Evolutionary conservation across 257 asterid species (phyloP), one percentile per base, ranked within the genome.

Genomic region (Buddleja alternifolia): DNA sequence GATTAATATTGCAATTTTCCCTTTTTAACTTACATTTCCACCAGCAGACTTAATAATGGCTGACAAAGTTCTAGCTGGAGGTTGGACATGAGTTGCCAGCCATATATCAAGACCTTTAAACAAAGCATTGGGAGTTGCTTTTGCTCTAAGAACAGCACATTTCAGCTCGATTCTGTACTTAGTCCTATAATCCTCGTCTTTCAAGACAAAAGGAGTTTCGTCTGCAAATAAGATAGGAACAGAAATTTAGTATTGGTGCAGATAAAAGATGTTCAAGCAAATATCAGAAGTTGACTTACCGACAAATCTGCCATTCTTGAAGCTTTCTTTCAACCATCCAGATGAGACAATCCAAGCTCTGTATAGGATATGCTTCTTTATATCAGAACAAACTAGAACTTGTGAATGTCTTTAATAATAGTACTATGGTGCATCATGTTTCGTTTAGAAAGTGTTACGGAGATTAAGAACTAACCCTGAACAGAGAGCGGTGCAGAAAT

Each of bases 331-430:
- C 81, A 93, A 81, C 98, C 98, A 93, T 41, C 76, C 86, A 32
- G 98, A 71, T 50, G 96, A 85, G 69, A 93, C n/a, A 57, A 93
- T 78, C 97, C 98, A 93, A 74, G 95, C 88, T 69, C 98, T 90
- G 91, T 55, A 61, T 23, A 69, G 21, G 40, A 63, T 59, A 67
- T 19, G 36, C n/a, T 39, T 15, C 42, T 1, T 21, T n/a, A 32
- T 40, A 63, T 32, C 11, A 67, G 48, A 37, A 56, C 12, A 32
- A 7, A 37, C 41, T 17, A 29, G 41, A 42, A 48, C 23, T 11
- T 1, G 42, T 5, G 7, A 11, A 64, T 39, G 57, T 19, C 20
- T 63, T 15, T 44, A 41, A 45, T 21, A 63, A 25, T 15, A 45
- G 11, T 9, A 23, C 14, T 8, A 23, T 4, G 6, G 9, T 48